Conservation (phyloP, 2,329 filamentous ascomycete species). For the Stagonosporopsis rhizophila region DNA sequence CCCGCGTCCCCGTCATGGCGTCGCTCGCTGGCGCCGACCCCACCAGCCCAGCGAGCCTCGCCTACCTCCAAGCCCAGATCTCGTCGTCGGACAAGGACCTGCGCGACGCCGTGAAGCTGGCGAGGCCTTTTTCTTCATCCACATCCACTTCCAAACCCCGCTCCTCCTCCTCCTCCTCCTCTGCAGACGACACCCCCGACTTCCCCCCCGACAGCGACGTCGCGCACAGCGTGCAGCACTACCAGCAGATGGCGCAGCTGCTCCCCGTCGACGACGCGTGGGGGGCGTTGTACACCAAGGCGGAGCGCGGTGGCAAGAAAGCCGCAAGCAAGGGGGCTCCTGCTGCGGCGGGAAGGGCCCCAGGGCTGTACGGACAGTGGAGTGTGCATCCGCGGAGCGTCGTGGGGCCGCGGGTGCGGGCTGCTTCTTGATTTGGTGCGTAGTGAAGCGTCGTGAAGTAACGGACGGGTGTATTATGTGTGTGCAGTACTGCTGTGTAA, state of each 20-base stretch:
- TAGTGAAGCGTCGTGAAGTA: no score
- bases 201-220: no score
- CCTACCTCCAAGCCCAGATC: slow-evolving; percentile 86
- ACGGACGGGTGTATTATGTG: no score
- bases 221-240: slow-evolving; percentile 25
- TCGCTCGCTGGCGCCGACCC: slow-evolving; percentile 53
- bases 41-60: slow-evolving; percentile 52
- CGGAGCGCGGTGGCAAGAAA: background rate
- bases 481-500: no score
- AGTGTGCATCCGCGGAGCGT: slow-evolving; percentile 25
- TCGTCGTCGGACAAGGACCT: slow-evolving; percentile 76
- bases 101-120: slow-evolving; percentile 70
- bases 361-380: slow-evolving; percentile 12
- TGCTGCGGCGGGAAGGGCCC: no score
- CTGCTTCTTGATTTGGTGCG: no score
- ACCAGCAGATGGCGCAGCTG: slow-evolving; percentile 38
- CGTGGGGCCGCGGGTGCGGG: slow-evolving; percentile 1
- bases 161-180: no score
- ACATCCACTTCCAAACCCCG: no score
- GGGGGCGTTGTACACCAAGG: slow-evolving; percentile 22
- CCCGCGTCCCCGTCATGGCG: slow-evolving; percentile 81
- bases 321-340: no score
- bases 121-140: no score
- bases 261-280: slow-evolving; percentile 38
- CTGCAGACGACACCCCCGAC: no score